phyloP scores from a whole-genome alignment of 2,329 filamentous ascomycete species.

The Paracamarosporium sp. region DNA sequence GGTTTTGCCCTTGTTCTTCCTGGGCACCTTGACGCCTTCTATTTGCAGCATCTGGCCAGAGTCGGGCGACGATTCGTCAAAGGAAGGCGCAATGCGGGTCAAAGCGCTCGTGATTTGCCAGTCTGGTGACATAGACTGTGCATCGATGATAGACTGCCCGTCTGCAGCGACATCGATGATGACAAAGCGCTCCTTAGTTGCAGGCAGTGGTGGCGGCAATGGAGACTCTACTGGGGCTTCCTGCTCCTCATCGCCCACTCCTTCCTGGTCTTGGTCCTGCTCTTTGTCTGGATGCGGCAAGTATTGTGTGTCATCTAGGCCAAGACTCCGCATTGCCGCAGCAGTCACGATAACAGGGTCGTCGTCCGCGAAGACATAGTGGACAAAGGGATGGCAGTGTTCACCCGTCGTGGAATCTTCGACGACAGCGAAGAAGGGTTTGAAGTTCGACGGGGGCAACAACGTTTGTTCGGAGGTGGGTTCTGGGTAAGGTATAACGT shows the following conservation, averaged over 20 bases:
- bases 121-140: slow-evolving; percentile 74
- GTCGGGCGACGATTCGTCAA: slow-evolving; percentile 56
- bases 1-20: slow-evolving; percentile 39
- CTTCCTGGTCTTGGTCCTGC: slow-evolving; percentile 16
- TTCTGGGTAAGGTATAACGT: slow-evolving; percentile 44
- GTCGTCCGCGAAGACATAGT: slow-evolving; percentile 94
- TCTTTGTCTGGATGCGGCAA: slow-evolving; percentile 33
- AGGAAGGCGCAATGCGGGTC: slow-evolving; percentile 68
- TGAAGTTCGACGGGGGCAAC: slow-evolving; percentile 63
- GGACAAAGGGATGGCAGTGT: slow-evolving; percentile 82
- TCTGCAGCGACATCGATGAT: slow-evolving; percentile 60
- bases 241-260: slow-evolving; percentile 30
- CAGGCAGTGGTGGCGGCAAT: slow-evolving; percentile 55
- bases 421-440: slow-evolving; percentile 85
- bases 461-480: slow-evolving; percentile 42
- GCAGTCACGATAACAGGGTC: slow-evolving; percentile 78
- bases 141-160: slow-evolving; percentile 65
- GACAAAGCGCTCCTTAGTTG: slow-evolving; percentile 62
- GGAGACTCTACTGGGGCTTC: slow-evolving; percentile 43
- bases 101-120: slow-evolving; percentile 71
- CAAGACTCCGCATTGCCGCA: slow-evolving; percentile 64
- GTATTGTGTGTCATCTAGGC: slow-evolving; percentile 53
- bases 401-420: slow-evolving; percentile 76
- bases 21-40: slow-evolving; percentile 57
- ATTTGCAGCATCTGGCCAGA: slow-evolving; percentile 67